Conservation (phyloP, 805 yeast genomes). For the Candida suzukii region DNA sequence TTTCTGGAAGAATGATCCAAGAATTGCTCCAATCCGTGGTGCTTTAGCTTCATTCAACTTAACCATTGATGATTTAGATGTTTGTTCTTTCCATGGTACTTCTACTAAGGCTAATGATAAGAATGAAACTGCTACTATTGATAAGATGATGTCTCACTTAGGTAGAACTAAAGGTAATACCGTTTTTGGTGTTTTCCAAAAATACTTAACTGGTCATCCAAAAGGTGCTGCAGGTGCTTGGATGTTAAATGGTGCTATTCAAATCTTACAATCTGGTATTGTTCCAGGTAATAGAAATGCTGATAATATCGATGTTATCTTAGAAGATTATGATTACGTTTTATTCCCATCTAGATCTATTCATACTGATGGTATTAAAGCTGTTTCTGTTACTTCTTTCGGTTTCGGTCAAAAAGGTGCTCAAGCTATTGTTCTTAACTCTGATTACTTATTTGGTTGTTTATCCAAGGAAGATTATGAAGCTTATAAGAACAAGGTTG, state of each 20-base stretch:
- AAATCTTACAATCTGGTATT: constrained; percentile 83
- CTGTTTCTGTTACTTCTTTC: constrained; percentile 93
- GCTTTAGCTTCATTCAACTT: constrained; percentile 91
- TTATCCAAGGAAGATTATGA: constrained; percentile 68
- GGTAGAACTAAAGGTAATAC: constrained; percentile 99
- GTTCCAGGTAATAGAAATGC: constrained; percentile 99
- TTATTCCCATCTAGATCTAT: constrained; percentile 91
- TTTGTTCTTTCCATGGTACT: constrained; percentile 98
- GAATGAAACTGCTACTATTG: constrained; percentile 90
- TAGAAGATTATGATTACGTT: constrained; percentile 81
- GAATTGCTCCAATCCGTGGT: constrained; percentile 96
- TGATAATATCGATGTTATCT: constrained; percentile 81
- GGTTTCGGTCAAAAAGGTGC: constrained; percentile 99
- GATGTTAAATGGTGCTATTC: constrained; percentile 99
- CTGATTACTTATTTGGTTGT: constrained; percentile 87
- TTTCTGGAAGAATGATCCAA: constrained; percentile 83
- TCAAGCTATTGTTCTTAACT: constrained; percentile 84
- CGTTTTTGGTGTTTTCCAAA: constrained; percentile 96
- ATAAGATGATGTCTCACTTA: constrained; percentile 87
- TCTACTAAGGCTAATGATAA: constrained; percentile 98
- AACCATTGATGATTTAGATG: constrained; percentile 90
- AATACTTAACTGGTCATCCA: constrained; percentile 98
- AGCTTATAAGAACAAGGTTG: constrained; percentile 63
- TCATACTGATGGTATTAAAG: constrained; percentile 95
- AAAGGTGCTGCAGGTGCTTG: constrained; percentile 99